phyloP scores from a whole-genome alignment of 805 yeast species.

The Metschnikowia lachancei region DNA sequence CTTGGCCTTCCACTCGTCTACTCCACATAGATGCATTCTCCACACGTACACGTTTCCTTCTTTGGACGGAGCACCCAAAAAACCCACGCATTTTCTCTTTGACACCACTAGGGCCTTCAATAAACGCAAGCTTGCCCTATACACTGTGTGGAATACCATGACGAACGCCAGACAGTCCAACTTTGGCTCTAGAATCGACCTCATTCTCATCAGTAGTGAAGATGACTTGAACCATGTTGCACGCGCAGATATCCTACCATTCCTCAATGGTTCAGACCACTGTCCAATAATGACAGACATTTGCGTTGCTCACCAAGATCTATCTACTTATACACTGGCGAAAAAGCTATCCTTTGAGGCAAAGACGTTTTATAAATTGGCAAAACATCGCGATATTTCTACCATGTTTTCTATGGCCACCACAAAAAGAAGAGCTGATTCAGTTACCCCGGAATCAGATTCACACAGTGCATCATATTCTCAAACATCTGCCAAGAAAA shows the following conservation, averaged over 20 bases:
- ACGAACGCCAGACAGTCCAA: conserved; percentile 75
- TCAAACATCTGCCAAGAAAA: background rate
- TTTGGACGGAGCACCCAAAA: conserved; percentile 11
- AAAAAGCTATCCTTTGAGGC: conserved; percentile 24
- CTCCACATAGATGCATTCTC: conserved; percentile 28
- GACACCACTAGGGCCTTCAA: conserved; percentile 60
- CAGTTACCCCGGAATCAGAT: conserved; percentile 5
- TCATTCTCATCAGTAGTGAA: conserved; percentile 52
- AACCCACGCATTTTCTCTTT: conserved; percentile 35
- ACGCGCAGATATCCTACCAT: conserved; percentile 61
- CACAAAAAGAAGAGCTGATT: conserved; percentile 7
- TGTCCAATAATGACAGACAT: conserved; percentile 85
- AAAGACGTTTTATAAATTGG: conserved; percentile 20
- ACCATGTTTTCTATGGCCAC: conserved; percentile 23
- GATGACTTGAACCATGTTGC: conserved; percentile 30
- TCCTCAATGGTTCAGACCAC: conserved; percentile 85
- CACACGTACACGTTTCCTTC: conserved; percentile 29
- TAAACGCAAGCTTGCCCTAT: conserved; percentile 61
- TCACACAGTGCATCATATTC: conserved; percentile 1
- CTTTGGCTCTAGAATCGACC: conserved; percentile 85
- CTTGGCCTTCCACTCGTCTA: conserved; percentile 34
- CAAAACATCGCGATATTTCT: conserved; percentile 34
- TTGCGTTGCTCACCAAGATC: conserved; percentile 19
- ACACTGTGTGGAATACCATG: conserved; percentile 89
- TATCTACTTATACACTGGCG: background rate